Conservation (phyloP, 768 basidiomycete species). For the Stropharia rugosoannulata region DNA sequence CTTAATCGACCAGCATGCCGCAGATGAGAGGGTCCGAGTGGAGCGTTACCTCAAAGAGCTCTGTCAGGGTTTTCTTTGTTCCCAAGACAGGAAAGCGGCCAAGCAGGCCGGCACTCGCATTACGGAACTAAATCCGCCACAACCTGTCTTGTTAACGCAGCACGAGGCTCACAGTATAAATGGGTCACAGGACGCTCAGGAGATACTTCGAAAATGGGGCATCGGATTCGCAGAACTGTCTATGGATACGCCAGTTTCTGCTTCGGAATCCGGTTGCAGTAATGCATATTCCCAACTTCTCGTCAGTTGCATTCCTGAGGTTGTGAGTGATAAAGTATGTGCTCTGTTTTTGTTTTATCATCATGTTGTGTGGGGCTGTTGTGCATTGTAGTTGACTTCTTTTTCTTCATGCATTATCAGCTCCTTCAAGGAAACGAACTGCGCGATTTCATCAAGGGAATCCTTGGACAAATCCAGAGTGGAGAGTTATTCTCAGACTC, state of each 20-base stretch:
- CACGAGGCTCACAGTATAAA: slow-evolving; percentile 58
- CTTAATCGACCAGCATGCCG: slow-evolving; percentile 96
- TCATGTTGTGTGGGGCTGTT: slow-evolving; percentile 18
- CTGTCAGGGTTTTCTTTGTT: slow-evolving; percentile 66
- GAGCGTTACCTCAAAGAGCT: slow-evolving; percentile 76
- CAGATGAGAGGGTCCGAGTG: slow-evolving; percentile 93
- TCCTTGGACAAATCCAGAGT: slow-evolving; percentile 59
- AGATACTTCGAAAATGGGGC: slow-evolving; percentile 69
- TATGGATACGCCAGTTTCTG: slow-evolving; percentile 22
- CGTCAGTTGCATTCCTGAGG: slow-evolving; percentile 62
- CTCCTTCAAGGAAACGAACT: slow-evolving; percentile 71
- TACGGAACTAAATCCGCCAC: slow-evolving; percentile 49
- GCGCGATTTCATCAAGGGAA: slow-evolving; percentile 71
- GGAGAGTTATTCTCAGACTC: slow-evolving; percentile 33
- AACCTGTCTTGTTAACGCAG: slow-evolving; percentile 63
- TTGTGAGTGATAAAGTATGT: slow-evolving; percentile 74
- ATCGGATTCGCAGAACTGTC: slow-evolving; percentile 48
- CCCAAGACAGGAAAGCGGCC: slow-evolving; percentile 28
- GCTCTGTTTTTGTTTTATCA: slow-evolving; percentile 18
- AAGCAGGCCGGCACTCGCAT: slow-evolving; percentile 30
- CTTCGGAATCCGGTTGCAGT: slow-evolving; percentile 28
- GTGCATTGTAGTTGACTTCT: slow-evolving; percentile 11
- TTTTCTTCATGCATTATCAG: slow-evolving; percentile 31
- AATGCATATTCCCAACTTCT: slow-evolving; percentile 63
- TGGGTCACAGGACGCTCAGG: slow-evolving; percentile 36